Percentiles rank a stretch among this genome's conserved stretches.
These are phyloP conservation scores for Cordyceps cicadae DNA, from an alignment of 2,329 filamentous ascomycete genomes.

Conservation along the genomic window DNA sequence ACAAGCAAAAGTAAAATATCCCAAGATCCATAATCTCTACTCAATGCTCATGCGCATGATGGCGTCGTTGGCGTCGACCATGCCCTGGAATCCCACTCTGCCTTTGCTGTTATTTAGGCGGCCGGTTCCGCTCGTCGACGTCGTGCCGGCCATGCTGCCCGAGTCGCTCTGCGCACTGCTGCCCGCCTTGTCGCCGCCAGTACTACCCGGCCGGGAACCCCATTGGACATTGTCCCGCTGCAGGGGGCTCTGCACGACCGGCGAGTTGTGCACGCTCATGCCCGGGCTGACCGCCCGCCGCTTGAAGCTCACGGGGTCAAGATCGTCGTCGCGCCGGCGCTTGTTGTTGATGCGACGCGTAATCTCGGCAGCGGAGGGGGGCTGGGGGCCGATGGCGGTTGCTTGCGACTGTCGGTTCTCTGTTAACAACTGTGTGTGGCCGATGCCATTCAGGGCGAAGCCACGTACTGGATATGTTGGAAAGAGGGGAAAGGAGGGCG, in stretches of 20 bases:
- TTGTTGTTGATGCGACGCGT: conserved; percentile 72
- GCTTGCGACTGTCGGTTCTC: conserved; percentile 20
- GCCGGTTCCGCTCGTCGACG: conserved; percentile 23
- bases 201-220: conserved; percentile 62
- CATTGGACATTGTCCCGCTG: conserved; percentile 63
- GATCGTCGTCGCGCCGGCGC: conserved; percentile 82
- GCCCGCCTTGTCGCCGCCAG: conserved; percentile 44
- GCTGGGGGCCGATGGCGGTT: conserved; percentile 28
- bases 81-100: conserved; percentile 76
- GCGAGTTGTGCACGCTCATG: conserved; percentile 84
- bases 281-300: conserved; percentile 84
- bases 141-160: conserved; percentile 30
- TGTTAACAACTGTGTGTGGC: conserved; percentile 12
- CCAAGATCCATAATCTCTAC: conserved; percentile 30
- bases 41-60: conserved; percentile 98
- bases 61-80: conserved; percentile 91
- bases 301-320: conserved; percentile 83
- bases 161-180: conserved; percentile 45
- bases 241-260: conserved; percentile 75
- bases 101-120: conserved; percentile 44
- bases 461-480: conserved; percentile 24
- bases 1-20: background rate
- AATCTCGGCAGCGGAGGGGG: conserved; percentile 63
- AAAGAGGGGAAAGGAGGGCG: conserved; percentile 40
- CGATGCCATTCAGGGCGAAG: background rate